phyloP scores from a whole-genome alignment of 768 basidiomycete genomes.

The Serpula lacrymans region DNA sequence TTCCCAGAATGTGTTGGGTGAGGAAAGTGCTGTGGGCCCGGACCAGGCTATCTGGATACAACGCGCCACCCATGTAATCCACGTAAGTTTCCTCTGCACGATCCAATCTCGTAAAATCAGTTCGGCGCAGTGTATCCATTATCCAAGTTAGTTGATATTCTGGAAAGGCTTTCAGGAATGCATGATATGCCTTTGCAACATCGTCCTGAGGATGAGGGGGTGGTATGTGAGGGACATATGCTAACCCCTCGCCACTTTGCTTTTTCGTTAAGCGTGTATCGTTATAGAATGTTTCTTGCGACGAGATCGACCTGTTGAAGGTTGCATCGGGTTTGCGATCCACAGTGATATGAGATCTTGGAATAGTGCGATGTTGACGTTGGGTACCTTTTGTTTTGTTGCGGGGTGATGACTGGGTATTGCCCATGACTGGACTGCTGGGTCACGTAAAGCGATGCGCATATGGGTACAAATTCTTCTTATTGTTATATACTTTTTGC shows the following conservation, averaged over 20 bases:
- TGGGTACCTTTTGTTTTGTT: constrained; percentile 20
- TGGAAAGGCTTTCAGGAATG: constrained; percentile 43
- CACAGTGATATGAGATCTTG: constrained; percentile 34
- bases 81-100: constrained; percentile 71
- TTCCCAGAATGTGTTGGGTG: constrained; percentile 63
- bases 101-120: constrained; percentile 59
- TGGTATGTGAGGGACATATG: constrained; percentile 26
- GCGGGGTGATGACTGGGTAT: constrained; percentile 22
- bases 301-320: constrained; percentile 31
- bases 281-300: constrained; percentile 38
- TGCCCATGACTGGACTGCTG: constrained; percentile 32
- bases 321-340: constrained; percentile 34
- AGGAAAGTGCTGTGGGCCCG: constrained; percentile 69
- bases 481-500: too few relatives aligned
- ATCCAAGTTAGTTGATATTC: constrained; percentile 71
- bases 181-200: constrained; percentile 40
- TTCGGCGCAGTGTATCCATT: constrained; percentile 61
- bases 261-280: constrained; percentile 25
- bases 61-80: constrained; percentile 82
- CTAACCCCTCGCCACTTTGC: constrained; percentile 6
- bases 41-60: constrained; percentile 78
- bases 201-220: constrained; percentile 26
- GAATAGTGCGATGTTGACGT: constrained; percentile 7
- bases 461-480: too few relatives aligned
- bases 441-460: too few relatives aligned